A percentile compares a stretch with the other conserved stretches of the same genome.
phyloP scores from a whole-genome alignment of 768 basidiomycete genomes.

The Lentinus tigrinus region DNA sequence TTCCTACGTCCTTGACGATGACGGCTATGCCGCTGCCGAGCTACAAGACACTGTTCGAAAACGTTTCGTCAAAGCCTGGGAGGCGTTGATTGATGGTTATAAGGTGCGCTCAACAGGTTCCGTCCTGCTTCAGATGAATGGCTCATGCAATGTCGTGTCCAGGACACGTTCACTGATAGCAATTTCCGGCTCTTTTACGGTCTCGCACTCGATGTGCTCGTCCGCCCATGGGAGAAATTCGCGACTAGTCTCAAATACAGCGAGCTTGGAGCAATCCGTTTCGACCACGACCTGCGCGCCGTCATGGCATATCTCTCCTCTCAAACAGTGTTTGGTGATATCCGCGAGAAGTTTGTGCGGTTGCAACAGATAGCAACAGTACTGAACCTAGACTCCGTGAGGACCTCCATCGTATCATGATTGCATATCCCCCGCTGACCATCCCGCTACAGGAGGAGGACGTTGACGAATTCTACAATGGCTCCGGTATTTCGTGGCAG shows the following conservation, averaged over 20 bases:
- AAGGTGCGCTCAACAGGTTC: constrained; percentile 54
- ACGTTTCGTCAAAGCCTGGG: constrained; percentile 89
- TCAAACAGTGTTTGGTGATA: constrained; percentile 87
- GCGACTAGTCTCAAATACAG: constrained; percentile 79
- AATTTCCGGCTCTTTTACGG: constrained; percentile 89
- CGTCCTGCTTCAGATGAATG: neutral
- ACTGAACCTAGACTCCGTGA: constrained; percentile 80
- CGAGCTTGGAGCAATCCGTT: constrained; percentile 95
- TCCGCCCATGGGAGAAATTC: constrained; percentile 95
- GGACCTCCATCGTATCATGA: constrained; percentile 22
- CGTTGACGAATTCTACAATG: constrained; percentile 91
- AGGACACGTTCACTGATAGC: constrained; percentile 85
- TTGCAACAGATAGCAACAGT: constrained; percentile 92
- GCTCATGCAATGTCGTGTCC: neutral
- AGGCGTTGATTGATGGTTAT: constrained; percentile 80
- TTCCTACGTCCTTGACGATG: constrained; percentile 87
- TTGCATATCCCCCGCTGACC: constrained; percentile 3
- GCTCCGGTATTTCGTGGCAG: constrained; percentile 90
- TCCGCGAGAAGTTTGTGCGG: constrained; percentile 87
- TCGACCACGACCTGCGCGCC: constrained; percentile 88
- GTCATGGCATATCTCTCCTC: constrained; percentile 81
- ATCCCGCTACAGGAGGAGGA: constrained; percentile 73
- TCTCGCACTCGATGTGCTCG: constrained; percentile 79
- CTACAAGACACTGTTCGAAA: constrained; percentile 85
- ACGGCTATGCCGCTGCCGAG: constrained; percentile 78